phyloP scores from a whole-genome alignment of 163 green algal genomes.

The Coccomyxa subellipsoidea region DNA sequence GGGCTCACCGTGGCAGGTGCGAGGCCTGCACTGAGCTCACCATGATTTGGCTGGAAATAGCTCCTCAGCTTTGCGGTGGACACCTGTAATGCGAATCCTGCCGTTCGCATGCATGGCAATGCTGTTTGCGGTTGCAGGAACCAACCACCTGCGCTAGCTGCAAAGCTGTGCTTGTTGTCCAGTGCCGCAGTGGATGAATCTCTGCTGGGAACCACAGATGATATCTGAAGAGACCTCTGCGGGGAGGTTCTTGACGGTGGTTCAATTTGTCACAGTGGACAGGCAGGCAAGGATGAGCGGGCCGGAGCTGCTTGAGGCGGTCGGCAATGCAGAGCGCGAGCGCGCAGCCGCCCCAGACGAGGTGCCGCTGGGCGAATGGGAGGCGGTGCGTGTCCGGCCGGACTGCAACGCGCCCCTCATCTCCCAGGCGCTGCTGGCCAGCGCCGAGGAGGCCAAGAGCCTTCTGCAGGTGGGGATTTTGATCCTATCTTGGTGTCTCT shows the following conservation, averaged over 20 bases:
- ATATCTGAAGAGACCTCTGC: too few species aligned
- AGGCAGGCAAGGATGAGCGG: constrained; percentile 17
- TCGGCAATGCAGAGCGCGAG: constrained; percentile 50
- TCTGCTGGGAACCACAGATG: too few species aligned
- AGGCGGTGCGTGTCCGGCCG: constrained; percentile 46
- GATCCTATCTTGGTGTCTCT: too few species aligned
- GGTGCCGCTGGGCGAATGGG: constrained; percentile 64
- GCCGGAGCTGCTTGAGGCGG: constrained; percentile 44
- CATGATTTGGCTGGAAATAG: too few species aligned
- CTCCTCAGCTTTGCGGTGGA: too few species aligned
- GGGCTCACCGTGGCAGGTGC: constrained; percentile 53
- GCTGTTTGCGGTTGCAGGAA: too few species aligned
- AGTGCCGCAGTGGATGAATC: too few species aligned
- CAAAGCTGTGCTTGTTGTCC: not conserved
- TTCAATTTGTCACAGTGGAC: too few species aligned
- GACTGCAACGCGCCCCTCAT: not conserved
- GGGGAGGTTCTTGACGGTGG: too few species aligned
- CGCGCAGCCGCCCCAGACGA: constrained; percentile 41
- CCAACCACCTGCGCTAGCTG: too few species aligned
- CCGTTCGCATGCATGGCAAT: too few species aligned
- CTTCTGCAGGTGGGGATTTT: constrained; percentile 2
- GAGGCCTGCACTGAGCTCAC: constrained; percentile 11
- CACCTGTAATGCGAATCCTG: too few species aligned
- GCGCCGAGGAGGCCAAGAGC: constrained; percentile 6
- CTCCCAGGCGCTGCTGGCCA: constrained; percentile 14